Percentiles rank a stretch among this genome's conserved stretches.
phyloP scores from a whole-genome alignment of 768 basidiomycete genomes.

The Lactarius hatsudake region DNA sequence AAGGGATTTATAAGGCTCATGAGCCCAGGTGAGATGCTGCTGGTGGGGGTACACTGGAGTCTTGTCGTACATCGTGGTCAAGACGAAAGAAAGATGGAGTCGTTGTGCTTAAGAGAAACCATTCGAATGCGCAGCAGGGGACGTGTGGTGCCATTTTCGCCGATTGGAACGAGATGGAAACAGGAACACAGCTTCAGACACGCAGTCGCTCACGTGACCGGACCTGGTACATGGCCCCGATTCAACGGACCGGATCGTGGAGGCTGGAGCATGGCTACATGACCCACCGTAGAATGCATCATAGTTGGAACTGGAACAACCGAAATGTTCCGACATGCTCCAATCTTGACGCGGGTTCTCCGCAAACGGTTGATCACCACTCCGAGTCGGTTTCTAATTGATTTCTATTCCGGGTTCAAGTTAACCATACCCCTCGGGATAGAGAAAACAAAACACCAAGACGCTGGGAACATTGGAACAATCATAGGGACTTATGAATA shows the following conservation, averaged over 20 bases:
- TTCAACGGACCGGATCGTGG: not conserved
- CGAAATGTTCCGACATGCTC: not conserved
- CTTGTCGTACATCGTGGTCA: constrained; percentile 29
- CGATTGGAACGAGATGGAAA: too few species aligned
- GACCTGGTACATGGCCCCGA: not conserved
- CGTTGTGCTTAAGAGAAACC: not conserved
- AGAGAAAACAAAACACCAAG: too few species aligned
- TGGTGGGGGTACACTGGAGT: constrained; percentile 42
- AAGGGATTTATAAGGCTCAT: constrained; percentile 45
- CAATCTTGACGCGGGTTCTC: not conserved
- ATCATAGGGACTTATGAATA: not conserved
- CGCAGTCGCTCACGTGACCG: not conserved
- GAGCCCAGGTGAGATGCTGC: constrained; percentile 43
- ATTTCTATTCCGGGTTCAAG: too few species aligned
- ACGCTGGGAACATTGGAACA: not conserved
- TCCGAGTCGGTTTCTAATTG: too few species aligned
- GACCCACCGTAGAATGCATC: not conserved
- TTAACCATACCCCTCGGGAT: too few species aligned
- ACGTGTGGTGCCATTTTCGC: not conserved
- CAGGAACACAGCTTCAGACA: too few species aligned
- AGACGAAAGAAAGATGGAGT: not conserved
- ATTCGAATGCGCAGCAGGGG: not conserved
- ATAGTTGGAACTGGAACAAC: not conserved
- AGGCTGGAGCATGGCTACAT: not conserved
- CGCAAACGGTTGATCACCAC: not conserved